phyloP scores from a whole-genome alignment of 495 filamentous ascomycete species.

The Neurospora tetrasperma region DNA sequence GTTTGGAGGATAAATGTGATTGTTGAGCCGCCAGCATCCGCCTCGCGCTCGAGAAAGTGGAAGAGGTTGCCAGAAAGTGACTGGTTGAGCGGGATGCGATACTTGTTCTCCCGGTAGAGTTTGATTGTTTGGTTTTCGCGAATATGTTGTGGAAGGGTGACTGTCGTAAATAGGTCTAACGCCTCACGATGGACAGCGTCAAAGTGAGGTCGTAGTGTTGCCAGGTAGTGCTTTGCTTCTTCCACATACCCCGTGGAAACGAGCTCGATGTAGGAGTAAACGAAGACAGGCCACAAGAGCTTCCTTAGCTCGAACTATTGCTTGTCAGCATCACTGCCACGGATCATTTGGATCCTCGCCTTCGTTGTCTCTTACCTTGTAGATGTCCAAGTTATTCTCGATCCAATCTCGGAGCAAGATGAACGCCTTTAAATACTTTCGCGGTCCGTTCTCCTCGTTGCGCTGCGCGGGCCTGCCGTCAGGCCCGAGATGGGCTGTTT shows the following conservation, averaged over 20 bases:
- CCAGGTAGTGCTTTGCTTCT: constrained; percentile 63
- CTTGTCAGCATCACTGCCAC: constrained; percentile 20
- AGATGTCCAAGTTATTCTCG: constrained; percentile 81
- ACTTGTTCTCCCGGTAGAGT: constrained; percentile 73
- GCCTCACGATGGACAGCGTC: constrained; percentile 67
- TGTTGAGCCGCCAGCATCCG: constrained; percentile 64
- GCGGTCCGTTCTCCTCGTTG: constrained; percentile 57
- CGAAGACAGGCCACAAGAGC: constrained; percentile 83
- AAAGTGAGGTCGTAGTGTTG: constrained; percentile 56
- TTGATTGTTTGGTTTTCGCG: constrained; percentile 58
- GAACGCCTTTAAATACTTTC: constrained; percentile 67
- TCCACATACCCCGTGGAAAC: constrained; percentile 59
- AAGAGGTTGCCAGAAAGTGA: constrained; percentile 69
- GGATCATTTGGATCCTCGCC: neutral
- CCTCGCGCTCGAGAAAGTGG: constrained; percentile 76
- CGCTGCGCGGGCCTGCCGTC: constrained; percentile 61
- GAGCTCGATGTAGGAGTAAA: constrained; percentile 82
- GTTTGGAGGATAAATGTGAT: constrained; percentile 66
- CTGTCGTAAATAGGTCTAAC: constrained; percentile 52
- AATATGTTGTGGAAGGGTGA: constrained; percentile 69
- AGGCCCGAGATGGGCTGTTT: constrained; percentile 63
- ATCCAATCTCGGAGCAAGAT: constrained; percentile 68
- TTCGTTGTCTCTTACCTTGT: constrained; percentile 52
- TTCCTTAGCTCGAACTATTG: constrained; percentile 72
- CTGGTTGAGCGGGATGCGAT: constrained; percentile 74